Evolutionary conservation across 2,329 filamentous ascomycete genomes (phyloP).

Genomic region (Pseudogymnoascus sp.): DNA sequence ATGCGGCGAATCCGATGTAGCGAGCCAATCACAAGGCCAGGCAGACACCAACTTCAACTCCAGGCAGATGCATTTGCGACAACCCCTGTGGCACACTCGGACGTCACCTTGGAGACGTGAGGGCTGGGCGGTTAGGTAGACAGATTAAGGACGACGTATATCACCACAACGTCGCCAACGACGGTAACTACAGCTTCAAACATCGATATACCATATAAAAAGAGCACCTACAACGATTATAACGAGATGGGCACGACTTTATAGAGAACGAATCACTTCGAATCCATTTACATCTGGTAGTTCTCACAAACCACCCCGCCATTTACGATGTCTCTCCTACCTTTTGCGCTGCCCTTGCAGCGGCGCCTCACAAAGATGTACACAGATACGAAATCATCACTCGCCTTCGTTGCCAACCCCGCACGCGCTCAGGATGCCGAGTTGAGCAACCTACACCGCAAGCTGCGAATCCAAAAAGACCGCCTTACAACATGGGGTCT

Average conservation of each 20-base stretch:
- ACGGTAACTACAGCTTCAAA: not conserved
- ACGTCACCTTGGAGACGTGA: not conserved
- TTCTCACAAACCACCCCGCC: not conserved
- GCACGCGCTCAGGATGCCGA: slow-evolving; percentile 58
- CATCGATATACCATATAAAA: not conserved
- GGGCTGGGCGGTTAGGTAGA: not conserved
- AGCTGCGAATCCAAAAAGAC: slow-evolving; percentile 72
- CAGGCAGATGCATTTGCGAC: not conserved
- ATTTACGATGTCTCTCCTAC: not conserved
- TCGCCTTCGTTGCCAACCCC: slow-evolving; percentile 60
- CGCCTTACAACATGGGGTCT: slow-evolving; percentile 70
- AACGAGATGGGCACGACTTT: not conserved
- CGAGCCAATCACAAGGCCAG: not conserved
- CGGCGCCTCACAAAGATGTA: slow-evolving; percentile 63
- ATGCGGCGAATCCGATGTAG: not conserved
- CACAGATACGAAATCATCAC: slow-evolving; percentile 72
- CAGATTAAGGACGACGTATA: not conserved
- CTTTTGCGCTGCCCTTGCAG: slow-evolving; percentile 38
- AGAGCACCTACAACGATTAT: not conserved
- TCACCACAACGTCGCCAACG: not conserved
- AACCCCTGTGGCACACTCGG: not conserved
- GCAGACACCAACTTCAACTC: not conserved
- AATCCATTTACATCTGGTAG: not conserved
- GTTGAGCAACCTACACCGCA: slow-evolving; percentile 62
- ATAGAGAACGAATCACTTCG: not conserved